Conservation (phyloP, 2,329 filamentous ascomycete species). For the Nigrospora sphaerica region DNA sequence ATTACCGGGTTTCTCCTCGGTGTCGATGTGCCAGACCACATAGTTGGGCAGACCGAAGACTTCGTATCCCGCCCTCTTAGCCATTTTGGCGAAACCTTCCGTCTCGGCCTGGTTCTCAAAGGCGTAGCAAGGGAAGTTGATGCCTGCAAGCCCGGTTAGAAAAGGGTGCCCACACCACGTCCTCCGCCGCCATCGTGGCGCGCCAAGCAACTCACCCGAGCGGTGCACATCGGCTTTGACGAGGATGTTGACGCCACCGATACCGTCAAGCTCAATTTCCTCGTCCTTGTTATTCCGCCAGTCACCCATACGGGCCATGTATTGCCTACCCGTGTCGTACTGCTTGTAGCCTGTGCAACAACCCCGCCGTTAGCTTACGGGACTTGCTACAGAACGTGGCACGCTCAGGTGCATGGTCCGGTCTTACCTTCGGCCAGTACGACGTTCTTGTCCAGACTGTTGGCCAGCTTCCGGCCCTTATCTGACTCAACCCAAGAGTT, state of each 20-base stretch:
- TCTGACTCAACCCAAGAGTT: constrained; percentile 98
- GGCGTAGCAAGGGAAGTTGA: constrained; percentile 94
- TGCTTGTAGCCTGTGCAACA: constrained; percentile 70
- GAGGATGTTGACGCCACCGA: constrained; percentile 94
- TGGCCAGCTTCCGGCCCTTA: constrained; percentile 69
- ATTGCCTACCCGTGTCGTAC: constrained; percentile 80
- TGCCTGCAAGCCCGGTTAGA: constrained; percentile 46
- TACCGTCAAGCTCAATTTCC: constrained; percentile 87
- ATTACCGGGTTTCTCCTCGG: constrained; percentile 88
- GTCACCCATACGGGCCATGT: constrained; percentile 89
- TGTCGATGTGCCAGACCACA: constrained; percentile 98
- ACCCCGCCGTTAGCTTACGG: constrained; percentile 2
- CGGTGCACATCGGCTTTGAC: constrained; percentile 97
- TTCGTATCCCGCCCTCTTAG: constrained; percentile 87
- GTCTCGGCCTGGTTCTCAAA: constrained; percentile 99
- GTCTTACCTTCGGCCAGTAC: constrained; percentile 79
- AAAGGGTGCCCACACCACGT: neutral
- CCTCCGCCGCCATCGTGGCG: neutral
- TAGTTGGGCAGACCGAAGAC: constrained; percentile 94
- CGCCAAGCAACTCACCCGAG: constrained; percentile 55
- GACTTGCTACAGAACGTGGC: neutral
- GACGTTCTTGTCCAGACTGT: constrained; percentile 67
- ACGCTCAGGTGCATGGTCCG: neutral
- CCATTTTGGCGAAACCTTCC: constrained; percentile 98
- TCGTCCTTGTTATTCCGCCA: constrained; percentile 88